Evolutionary conservation across 2,329 filamentous ascomycete species (phyloP), one percentile per base, ranked within the genome.

Genomic region (Ceratocystis eucalypticola): DNA sequence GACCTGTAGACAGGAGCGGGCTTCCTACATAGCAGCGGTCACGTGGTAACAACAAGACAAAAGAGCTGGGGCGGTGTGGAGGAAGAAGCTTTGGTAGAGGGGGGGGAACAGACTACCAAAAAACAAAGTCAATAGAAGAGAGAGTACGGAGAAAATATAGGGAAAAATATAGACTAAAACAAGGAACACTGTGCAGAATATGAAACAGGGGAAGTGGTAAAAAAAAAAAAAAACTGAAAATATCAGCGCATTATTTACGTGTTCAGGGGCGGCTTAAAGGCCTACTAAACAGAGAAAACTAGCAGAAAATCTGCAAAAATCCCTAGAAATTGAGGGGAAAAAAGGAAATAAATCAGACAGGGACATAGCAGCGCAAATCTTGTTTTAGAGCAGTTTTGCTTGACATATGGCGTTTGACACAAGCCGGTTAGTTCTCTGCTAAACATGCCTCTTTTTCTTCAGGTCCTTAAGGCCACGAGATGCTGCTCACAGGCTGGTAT

Each of bases 371-470:
- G 7, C 15, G 20, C 20, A 53, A 59, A 30, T 59, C 55, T 59
- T 59, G 55, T 59, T 59, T 59, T 59, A 37, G 28, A n/a, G 55
- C 55, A 2, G 55, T 59, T 59, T 59, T 33, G 12, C 33, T 59
- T 59, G 55, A 37, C 55, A 59, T 59, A n/a, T 59, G 55, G 55
- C 55, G 55, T 59, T 59, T 59, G 55, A 59, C 55, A 37, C 55
- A 25, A 30, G 25, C 22, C 30, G 22, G 15, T 22, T 41, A 15
- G 37, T 15, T 41, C 37, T 41, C 37, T 41, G 33, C 33, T 37
- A 37, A 37, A 12, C 33, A 37, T 37, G 33, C 33, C 33, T 37
- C 10, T 37, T 37, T 37, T 4, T 41, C 12, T 41, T 15, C 37
- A 15, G 37, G 37, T 4, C 37, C 37, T 2, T 4, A 12, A 41